Conservation (phyloP, 768 basidiomycete species). For the Pulveroboletus sp. region DNA sequence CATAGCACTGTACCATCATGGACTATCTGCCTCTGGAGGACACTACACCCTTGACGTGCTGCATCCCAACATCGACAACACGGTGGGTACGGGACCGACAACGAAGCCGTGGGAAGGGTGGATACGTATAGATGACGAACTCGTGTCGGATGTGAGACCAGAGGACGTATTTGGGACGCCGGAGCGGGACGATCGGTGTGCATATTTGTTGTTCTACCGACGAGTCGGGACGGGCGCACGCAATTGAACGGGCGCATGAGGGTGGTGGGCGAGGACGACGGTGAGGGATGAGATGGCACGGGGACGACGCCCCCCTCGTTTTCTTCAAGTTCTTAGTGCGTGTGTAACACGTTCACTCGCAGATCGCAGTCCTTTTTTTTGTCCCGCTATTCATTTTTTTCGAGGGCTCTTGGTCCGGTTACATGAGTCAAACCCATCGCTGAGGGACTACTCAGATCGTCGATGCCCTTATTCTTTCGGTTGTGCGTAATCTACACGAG, state of each 20-base stretch:
- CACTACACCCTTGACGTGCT: constrained; percentile 94
- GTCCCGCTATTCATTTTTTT: neutral
- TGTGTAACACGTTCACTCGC: neutral
- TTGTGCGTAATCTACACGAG: too few species aligned
- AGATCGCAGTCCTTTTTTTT: neutral
- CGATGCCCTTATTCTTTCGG: too few species aligned
- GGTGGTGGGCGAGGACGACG: neutral
- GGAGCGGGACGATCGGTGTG: constrained; percentile 61
- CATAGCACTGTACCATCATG: constrained; percentile 89
- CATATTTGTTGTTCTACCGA: constrained; percentile 85
- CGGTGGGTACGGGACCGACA: constrained; percentile 8
- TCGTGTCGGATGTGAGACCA: constrained; percentile 63
- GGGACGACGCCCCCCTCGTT: neutral
- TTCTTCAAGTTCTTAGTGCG: too few species aligned
- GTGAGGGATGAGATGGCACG: neutral
- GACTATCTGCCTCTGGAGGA: constrained; percentile 82
- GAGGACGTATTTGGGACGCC: constrained; percentile 65
- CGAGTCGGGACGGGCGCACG: constrained; percentile 37
- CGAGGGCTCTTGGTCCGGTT: neutral
- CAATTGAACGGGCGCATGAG: constrained; percentile 6
- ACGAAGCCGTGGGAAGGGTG: constrained; percentile 57
- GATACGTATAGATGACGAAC: constrained; percentile 93
- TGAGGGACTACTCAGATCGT: too few species aligned
- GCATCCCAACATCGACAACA: constrained; percentile 59
- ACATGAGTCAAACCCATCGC: too few species aligned